phyloP scores from a whole-genome alignment of 2,329 filamentous ascomycete species.

The Clathrospora elynae region DNA sequence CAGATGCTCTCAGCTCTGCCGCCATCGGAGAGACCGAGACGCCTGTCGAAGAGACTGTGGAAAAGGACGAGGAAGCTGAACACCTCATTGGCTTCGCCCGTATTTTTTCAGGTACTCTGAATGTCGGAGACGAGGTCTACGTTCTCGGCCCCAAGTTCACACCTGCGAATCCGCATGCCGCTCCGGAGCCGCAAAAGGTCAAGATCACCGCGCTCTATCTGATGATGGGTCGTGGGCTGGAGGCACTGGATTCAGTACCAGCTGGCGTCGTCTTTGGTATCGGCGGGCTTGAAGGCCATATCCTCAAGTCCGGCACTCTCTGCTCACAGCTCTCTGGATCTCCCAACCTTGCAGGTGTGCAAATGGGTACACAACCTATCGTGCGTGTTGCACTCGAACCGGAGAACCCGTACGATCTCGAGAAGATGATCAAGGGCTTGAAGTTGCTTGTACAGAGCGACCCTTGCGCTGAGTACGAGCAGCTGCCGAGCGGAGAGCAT shows the following conservation, averaged over 20 bases:
- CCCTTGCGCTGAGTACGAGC: conserved; percentile 93
- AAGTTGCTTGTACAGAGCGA: conserved; percentile 90
- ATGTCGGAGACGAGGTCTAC: conserved; percentile 87
- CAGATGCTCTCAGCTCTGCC: conserved; percentile 65
- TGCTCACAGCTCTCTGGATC: conserved; percentile 86
- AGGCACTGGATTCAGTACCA: conserved; percentile 80
- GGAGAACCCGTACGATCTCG: conserved; percentile 83
- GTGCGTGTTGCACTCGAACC: conserved; percentile 96
- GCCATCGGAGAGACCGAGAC: conserved; percentile 56
- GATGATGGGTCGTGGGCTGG: conserved; percentile 90
- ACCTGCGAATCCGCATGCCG: conserved; percentile 73
- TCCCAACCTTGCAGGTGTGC: conserved; percentile 87
- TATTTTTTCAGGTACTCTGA: conserved; percentile 87
- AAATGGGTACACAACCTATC: conserved; percentile 82
- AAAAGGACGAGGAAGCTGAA: conserved; percentile 73
- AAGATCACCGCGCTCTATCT: conserved; percentile 89
- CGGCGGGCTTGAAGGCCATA: conserved; percentile 84
- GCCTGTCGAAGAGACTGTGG: conserved; percentile 37
- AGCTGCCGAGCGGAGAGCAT: conserved; percentile 90
- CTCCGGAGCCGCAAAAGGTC: conserved; percentile 78
- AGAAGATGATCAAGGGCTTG: conserved; percentile 92
- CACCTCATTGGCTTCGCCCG: conserved; percentile 93
- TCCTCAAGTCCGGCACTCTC: conserved; percentile 94
- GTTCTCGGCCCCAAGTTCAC: conserved; percentile 93
- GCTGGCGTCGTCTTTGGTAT: conserved; percentile 96